Evolutionary conservation across 257 asterid species (phyloP), one percentile per base, ranked within the genome.

Genomic region (Vinca minor): DNA sequence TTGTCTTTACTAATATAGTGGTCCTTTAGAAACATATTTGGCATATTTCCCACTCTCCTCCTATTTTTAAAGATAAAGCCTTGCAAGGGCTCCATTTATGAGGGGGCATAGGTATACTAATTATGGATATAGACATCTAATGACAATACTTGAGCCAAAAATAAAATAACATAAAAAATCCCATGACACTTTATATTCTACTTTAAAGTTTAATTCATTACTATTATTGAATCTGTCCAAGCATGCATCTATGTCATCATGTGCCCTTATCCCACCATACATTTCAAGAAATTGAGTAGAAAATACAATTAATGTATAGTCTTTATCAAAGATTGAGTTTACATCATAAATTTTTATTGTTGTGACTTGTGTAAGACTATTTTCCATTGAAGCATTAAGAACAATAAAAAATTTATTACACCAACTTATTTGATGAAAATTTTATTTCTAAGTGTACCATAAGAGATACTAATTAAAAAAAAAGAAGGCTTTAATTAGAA

Each of bases 1-100:
- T n/a, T n/a, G n/a, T n/a, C n/a, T n/a, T n/a, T n/a, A n/a, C n/a
- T n/a, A n/a, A n/a, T n/a, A 26, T 49, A 50, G 52, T 47, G 78
- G 71, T 13, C 78, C 78, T 65, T 69, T 59, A 34, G 38, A 8
- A 59, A 21, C 18, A 48, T 55, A 15, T 57, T 47, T 48, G 67
- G 35, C 31, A 60, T 25, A 47, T 36, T 13, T 53, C 32, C n/a
- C 15, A 46, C 60, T 35, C 38, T 17, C 12, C 28, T 64, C n/a
- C 59, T 20, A 55, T 31, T 34, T 26, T 2, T 35, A 23, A 64
- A 64, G 61, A 64, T 21, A 23, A 50, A 64, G 25, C 57, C 38
- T 25, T 65, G 20, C 61, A 23, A 65, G 50, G 35, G 18, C 32
- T 44, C 23, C 69, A 13, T 31, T 53, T 9, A 54, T 2, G 23